These are phyloP conservation scores for Pythium plurisporium DNA, from an alignment of 352 stramenopile genomes.

Conservation along the genomic window DNA sequence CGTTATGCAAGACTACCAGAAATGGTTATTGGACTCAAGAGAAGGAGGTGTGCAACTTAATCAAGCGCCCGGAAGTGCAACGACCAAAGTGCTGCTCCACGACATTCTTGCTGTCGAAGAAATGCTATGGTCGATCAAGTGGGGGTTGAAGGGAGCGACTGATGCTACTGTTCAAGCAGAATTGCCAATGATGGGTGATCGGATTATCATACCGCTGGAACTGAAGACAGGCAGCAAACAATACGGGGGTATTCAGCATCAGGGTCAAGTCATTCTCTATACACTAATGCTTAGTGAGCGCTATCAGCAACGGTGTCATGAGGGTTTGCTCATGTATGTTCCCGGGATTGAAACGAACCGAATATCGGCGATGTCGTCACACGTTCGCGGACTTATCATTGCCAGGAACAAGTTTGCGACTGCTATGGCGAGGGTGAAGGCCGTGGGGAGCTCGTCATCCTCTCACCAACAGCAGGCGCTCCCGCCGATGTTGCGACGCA, in stretches of 20 bases:
- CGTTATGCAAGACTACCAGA: conserved; percentile 49
- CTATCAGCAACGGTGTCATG: conserved; percentile 53
- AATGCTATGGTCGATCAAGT: conserved; percentile 84
- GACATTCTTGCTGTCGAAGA: conserved; percentile 72
- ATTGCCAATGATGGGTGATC: conserved; percentile 21
- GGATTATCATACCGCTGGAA: conserved; percentile 64
- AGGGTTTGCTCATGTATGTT: conserved; percentile 72
- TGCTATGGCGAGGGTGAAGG: conserved; percentile 53
- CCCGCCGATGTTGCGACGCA: conserved; percentile 67
- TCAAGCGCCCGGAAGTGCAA: conserved; percentile 18
- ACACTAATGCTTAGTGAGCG: conserved; percentile 78
- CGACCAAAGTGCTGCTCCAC: conserved; percentile 30
- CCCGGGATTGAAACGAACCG: conserved; percentile 66
- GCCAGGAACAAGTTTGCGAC: conserved; percentile 67
- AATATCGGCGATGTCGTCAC: conserved; percentile 47
- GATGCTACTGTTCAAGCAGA: conserved; percentile 62
- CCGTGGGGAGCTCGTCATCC: conserved; percentile 39
- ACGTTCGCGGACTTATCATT: conserved; percentile 64
- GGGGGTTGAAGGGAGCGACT: conserved; percentile 74
- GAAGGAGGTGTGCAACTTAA: conserved; percentile 34
- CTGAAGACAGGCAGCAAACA: conserved; percentile 86
- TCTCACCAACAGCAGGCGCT: conserved; percentile 40
- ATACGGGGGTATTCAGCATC: conserved; percentile 49
- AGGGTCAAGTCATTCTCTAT: conserved; percentile 88
- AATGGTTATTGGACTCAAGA: conserved; percentile 39